Conservation (phyloP, 2,329 filamentous ascomycete species). For the Pseudogymnoascus sp. region DNA sequence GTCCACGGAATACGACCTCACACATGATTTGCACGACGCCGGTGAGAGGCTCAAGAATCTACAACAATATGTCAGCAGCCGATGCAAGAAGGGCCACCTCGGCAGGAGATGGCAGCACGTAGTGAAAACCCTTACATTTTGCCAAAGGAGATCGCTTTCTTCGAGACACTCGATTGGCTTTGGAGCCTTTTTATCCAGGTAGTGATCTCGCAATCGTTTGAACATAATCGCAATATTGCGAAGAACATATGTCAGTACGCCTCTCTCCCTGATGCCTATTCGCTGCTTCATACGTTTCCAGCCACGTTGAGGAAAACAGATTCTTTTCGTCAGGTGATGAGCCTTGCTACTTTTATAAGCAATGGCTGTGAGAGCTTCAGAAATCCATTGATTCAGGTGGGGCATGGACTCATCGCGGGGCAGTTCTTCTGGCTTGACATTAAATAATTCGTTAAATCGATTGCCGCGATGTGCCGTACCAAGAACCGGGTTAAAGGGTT, state of each 20-base stretch:
- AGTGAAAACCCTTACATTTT: background rate
- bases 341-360: background rate
- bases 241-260: background rate
- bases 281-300: background rate
- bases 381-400: background rate
- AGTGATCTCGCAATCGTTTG: background rate
- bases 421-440: background rate
- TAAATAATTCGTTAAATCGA: background rate
- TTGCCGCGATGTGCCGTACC: background rate
- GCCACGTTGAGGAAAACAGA: background rate
- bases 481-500: background rate
- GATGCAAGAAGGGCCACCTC: background rate
- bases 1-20: background rate
- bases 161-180: background rate
- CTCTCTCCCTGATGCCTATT: background rate
- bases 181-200: background rate
- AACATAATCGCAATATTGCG: background rate
- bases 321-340: background rate
- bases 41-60: background rate
- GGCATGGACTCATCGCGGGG: background rate
- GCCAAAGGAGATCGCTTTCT: background rate
- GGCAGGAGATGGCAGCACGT: background rate
- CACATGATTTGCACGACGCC: background rate
- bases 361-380: background rate
- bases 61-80: background rate